These are phyloP conservation scores for Cutaneotrichosporon arboriforme DNA, from an alignment of 1,284 basidiomycete genomes.

Conservation along the genomic window DNA sequence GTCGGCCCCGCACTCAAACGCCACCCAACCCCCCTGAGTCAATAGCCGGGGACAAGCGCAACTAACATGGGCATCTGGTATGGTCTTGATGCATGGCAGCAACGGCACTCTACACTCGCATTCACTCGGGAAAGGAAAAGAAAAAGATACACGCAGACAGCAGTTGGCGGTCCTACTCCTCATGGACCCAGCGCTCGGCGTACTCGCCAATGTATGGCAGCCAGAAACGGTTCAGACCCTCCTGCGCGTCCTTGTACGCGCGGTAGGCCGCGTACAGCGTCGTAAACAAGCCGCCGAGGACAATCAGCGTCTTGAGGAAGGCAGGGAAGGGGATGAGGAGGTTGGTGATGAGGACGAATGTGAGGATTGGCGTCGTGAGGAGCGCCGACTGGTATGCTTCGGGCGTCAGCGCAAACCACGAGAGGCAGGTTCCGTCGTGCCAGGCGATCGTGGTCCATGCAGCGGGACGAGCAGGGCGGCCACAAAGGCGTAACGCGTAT, in stretches of 20 bases:
- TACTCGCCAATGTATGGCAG: constrained; percentile 63
- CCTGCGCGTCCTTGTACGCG: constrained; percentile 62
- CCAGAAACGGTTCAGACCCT: constrained; percentile 57
- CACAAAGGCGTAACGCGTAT: no score
- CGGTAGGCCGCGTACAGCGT: constrained; percentile 48
- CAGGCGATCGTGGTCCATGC: neutral
- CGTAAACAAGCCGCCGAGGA: constrained; percentile 27
- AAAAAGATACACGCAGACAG: neutral
- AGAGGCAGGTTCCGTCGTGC: no score
- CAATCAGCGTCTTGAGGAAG: constrained; percentile 43
- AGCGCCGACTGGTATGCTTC: constrained; percentile 74
- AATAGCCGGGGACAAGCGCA: no score
- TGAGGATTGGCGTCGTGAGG: constrained; percentile 61
- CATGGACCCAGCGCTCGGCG: constrained; percentile 67
- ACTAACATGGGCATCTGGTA: no score
- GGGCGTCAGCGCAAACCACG: no score
- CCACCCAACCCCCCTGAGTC: no score
- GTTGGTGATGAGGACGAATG: constrained; percentile 58
- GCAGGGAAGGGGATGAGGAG: constrained; percentile 52
- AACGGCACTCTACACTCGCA: no score
- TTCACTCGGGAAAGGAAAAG: no score
- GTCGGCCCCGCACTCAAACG: no score
- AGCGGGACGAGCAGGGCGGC: neutral
- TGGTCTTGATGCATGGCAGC: no score
- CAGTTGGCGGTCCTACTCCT: constrained; percentile 52